Base-by-base conservation (phyloP, 176 grass and related monocot species). In the Luzula sylvatica region DNA sequence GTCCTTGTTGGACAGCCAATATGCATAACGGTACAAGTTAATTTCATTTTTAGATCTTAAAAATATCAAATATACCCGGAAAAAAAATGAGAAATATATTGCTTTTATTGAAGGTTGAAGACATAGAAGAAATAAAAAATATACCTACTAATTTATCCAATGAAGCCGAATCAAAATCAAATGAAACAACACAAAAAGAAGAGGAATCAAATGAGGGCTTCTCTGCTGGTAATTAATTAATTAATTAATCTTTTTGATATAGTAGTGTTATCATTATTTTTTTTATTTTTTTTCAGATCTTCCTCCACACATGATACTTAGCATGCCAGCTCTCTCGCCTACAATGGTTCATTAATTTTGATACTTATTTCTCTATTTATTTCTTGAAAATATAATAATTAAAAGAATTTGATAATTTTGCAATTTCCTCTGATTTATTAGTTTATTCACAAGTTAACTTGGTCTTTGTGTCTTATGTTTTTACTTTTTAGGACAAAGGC, bases 241-340 rank as follows among this genome's bases (percentile, higher is more conserved):
- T n/a, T 46, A 44, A 15, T 66, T 5, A 65, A 50, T 52, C 14
- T 35, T 17, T 30, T 29, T 38, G 46, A 11, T 44, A 27, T 27
- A 35, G 42, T 39, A 48, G 32, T 25, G n/a, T 32, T 71, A 52
- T 38, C 50, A 7, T 74, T 41, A 50, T 46, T 1, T 57, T 68
- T 26, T 72, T 14, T 22, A n/a, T n/a, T n/a, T 16, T 76, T 42
- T 0, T 27, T 20, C 71, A 90, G 92, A 70, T 68, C 71, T 86
- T 75, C 74, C 92, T 56, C 72, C 81, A 38, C 85, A 89, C 70
- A 50, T 83, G 40, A 74, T 96, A 56, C 65, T 90, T 45, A 84
- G 74, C 56, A 96, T 96, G 92, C 85, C 92, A 50, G 92, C 92
- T 12, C 55, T 96, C 4, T 96, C 92, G 19, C 92, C 92, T 43